A percentile compares a stretch with the other conserved stretches of the same genome.
These are phyloP conservation scores for Pseudogymnoascus sp. DNA, from an alignment of 2,329 filamentous ascomycete species.

Conservation along the genomic window DNA sequence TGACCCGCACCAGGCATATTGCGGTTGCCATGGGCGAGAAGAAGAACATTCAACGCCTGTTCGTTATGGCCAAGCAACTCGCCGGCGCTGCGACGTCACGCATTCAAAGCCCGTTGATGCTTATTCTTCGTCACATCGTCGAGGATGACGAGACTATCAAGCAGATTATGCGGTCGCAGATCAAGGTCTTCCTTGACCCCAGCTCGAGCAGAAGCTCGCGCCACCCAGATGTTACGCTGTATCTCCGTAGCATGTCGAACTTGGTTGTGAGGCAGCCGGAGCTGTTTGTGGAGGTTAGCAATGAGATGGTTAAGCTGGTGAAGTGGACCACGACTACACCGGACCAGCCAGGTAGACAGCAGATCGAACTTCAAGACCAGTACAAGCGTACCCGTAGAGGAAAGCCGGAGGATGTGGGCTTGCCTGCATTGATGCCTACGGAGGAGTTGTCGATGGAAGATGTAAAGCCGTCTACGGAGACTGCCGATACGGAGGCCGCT, in stretches of 20 bases:
- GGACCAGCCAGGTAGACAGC: conserved; percentile 36
- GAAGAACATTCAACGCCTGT: conserved; percentile 79
- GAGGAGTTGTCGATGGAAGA: conserved; percentile 35
- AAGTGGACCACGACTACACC: conserved; percentile 44
- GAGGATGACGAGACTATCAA: conserved; percentile 89
- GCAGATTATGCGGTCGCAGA: conserved; percentile 87
- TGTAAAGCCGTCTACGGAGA: conserved; percentile 54
- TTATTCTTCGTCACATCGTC: conserved; percentile 83
- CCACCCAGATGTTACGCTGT: conserved; percentile 61
- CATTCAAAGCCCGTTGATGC: conserved; percentile 58
- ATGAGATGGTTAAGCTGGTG: conserved; percentile 71
- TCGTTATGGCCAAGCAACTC: conserved; percentile 92
- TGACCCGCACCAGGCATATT: conserved; percentile 71
- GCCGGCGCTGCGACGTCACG: conserved; percentile 69
- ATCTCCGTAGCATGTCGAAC: conserved; percentile 69
- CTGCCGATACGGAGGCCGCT: conserved; percentile 50
- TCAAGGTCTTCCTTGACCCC: conserved; percentile 66
- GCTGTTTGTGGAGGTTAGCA: conserved; percentile 79
- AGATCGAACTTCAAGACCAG: conserved; percentile 20
- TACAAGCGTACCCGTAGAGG: conserved; percentile 13
- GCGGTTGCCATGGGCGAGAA: conserved; percentile 76
- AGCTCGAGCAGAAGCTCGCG: conserved; percentile 41
- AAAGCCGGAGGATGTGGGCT: conserved; percentile 23
- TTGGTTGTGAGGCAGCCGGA: conserved; percentile 74
- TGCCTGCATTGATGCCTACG: conserved; percentile 27